Evolutionary conservation across 176 grass and related monocot genomes (phyloP), one percentile per base, ranked within the genome.

Genomic region (Ensete glaucum): DNA sequence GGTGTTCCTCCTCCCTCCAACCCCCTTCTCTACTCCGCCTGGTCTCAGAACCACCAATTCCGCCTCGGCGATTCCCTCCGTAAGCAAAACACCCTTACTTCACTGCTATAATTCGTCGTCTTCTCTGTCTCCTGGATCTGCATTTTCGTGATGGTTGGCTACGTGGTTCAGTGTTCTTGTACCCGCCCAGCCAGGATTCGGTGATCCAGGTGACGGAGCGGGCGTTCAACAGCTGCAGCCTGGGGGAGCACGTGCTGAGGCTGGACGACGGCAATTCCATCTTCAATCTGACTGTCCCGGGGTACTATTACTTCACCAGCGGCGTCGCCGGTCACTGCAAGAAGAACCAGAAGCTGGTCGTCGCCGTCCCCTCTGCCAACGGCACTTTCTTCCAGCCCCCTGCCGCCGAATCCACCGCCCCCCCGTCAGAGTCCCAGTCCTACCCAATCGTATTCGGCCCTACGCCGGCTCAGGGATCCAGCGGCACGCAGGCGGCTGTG

Each of bases 101-200:
- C 27, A 17, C 20, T n/a, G 11, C 58, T 48, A 5, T 6, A 53
- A 14, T 17, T 26, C 22, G 13, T 22, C 9, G 12, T 8, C 64
- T 67, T 2, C 22, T 27, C 11, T 67, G 11, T 11, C 8, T 17
- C 17, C 11, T 23, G 9, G 23, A n/a, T 23, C 17, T 66, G 64
- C 7, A 4, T 27, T 87, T 96, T 71, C 67, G 67, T 64, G 64
- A 7, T 34, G 64, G 85, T 89, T 54, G 89, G 83, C 73, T 86
- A 96, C 73, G 79, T 88, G 75, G 75, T 96, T 67, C 85, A 93
- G 91, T 86, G 27, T 96, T 96, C 67, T 76, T 96, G 8, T 96
- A 96, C 83, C 92, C 82, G 67, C 84, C 80, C 21, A 86, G 86
- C 27, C 60, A 95, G 78, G 83, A 90, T 77, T 81, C 54, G 68